phyloP scores from a whole-genome alignment of 2,329 filamentous ascomycete genomes.

The Harringtonia lauricola region DNA sequence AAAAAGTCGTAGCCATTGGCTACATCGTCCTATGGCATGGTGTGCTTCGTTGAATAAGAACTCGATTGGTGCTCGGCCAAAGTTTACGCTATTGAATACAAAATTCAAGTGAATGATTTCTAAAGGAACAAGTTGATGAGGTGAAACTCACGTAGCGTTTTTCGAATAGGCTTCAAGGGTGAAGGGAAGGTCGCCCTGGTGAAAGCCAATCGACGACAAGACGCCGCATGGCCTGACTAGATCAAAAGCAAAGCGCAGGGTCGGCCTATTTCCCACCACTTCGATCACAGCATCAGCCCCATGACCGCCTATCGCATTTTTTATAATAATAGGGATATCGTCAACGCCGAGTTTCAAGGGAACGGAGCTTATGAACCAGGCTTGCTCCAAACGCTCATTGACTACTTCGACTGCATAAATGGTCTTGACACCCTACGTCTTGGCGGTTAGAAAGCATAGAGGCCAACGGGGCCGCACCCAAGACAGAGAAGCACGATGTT shows the following conservation, averaged over 20 bases:
- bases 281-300: slow-evolving; percentile 6
- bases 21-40: neutral
- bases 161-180: slow-evolving; percentile 1
- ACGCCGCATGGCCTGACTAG: slow-evolving; percentile 5
- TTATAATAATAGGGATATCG: slow-evolving; percentile 4
- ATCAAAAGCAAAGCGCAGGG: slow-evolving; percentile 6
- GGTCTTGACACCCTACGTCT: neutral
- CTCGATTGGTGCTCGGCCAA: slow-evolving; percentile 1
- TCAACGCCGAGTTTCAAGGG: slow-evolving; percentile 3
- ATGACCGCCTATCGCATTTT: slow-evolving; percentile 1
- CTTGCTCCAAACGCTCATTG: slow-evolving; percentile 3
- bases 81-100: slow-evolving; percentile 2
- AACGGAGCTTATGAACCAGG: slow-evolving; percentile 2
- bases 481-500: slow-evolving; percentile 3
- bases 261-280: slow-evolving; percentile 6
- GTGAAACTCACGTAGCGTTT: slow-evolving; percentile 26
- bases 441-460: slow-evolving; percentile 7
- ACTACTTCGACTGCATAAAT: slow-evolving; percentile 6
- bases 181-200: slow-evolving; percentile 7
- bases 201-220: slow-evolving; percentile 8
- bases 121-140: too few relatives aligned
- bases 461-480: slow-evolving; percentile 5
- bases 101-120: neutral
- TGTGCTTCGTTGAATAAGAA: slow-evolving; percentile 3
- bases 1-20: slow-evolving; percentile 2